phyloP scores from a whole-genome alignment of 257 asterid species.

The Solanum chilense region DNA sequence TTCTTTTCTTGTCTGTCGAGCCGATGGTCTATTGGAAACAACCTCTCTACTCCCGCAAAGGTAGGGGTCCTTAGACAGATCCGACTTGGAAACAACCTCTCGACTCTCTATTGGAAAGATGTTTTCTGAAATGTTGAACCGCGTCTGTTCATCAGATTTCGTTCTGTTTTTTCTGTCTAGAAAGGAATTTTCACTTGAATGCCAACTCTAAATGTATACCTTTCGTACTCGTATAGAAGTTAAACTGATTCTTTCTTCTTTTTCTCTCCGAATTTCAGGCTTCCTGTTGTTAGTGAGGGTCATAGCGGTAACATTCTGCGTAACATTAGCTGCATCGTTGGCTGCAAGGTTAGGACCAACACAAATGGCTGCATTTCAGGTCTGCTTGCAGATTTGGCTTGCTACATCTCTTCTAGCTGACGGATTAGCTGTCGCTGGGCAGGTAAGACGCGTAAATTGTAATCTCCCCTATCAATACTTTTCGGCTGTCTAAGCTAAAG shows the following conservation, averaged over 20 bases:
- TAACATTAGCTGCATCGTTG: constrained; percentile 72
- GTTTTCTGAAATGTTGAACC: background rate
- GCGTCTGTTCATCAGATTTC: background rate
- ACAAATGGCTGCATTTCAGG: constrained; percentile 85
- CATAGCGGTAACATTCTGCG: constrained; percentile 77
- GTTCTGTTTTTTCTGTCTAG: background rate
- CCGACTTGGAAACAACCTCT: background rate
- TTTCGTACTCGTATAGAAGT: background rate
- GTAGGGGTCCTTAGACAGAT: background rate
- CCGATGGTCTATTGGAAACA: background rate
- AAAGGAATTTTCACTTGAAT: background rate
- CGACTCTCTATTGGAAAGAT: no score
- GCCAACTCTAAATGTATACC: background rate
- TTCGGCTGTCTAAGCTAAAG: background rate
- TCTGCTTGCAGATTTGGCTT: constrained; percentile 83
- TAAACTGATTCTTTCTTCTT: background rate
- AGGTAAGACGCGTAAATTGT: constrained; percentile 20
- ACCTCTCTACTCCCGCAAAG: background rate
- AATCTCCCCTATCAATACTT: background rate
- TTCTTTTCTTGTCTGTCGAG: background rate
- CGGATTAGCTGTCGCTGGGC: constrained; percentile 84
- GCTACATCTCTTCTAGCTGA: constrained; percentile 81
- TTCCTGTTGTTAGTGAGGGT: constrained; percentile 59
- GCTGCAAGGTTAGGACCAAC: constrained; percentile 72
- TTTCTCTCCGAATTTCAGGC: constrained; percentile 24